Conservation (phyloP, 345 rosid genomes). For the Syzygium grande region DNA sequence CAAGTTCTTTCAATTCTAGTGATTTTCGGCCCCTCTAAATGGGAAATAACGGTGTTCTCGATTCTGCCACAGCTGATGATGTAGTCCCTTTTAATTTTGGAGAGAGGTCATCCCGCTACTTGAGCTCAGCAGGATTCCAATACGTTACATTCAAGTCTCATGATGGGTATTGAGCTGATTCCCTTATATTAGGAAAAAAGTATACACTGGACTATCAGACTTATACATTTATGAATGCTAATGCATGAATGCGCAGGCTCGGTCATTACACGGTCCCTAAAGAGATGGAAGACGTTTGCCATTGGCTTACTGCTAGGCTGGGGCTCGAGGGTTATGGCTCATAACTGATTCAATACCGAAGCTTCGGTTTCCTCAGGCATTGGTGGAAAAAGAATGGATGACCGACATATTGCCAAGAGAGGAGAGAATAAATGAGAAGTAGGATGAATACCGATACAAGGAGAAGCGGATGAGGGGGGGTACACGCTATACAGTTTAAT, state of each 20-base stretch:
- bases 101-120: constrained; percentile 7
- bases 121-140: constrained; percentile 13
- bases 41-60: background rate
- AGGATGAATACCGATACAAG: background rate
- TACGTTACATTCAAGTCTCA: constrained; percentile 5
- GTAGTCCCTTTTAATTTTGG: constrained; percentile 11
- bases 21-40: background rate
- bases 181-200: background rate
- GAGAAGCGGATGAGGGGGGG: background rate
- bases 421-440: background rate
- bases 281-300: constrained; percentile 15
- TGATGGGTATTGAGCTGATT: constrained; percentile 5
- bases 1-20: background rate
- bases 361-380: background rate
- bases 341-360: background rate
- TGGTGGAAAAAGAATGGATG: background rate
- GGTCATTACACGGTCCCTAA: constrained; percentile 14
- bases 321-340: constrained; percentile 24
- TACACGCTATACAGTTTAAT: background rate
- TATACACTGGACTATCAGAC: background rate
- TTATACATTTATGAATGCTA: background rate
- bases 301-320: constrained; percentile 11
- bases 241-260: constrained; percentile 2
- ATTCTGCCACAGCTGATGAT: constrained; percentile 10
- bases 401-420: background rate